Conservation (phyloP, 2,329 filamentous ascomycete species). For the Didymosphaeria variabile region DNA sequence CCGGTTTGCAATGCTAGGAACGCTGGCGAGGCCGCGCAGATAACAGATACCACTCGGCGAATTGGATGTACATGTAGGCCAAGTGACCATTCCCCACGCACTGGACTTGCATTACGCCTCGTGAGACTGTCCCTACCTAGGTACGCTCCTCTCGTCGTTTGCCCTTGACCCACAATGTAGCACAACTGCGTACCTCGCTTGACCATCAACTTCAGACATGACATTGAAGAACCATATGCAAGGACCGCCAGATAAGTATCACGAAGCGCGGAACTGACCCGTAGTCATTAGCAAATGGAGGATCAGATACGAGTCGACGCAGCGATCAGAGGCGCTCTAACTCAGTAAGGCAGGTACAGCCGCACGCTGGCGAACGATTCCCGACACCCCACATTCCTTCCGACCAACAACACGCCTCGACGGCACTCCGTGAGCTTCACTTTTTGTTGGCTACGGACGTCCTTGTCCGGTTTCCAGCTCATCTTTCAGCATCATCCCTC, state of each 20-base stretch:
- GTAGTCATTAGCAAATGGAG: constrained; percentile 5
- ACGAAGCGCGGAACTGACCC: neutral
- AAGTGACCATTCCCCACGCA: constrained; percentile 35
- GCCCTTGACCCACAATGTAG: constrained; percentile 26
- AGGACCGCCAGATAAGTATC: no score
- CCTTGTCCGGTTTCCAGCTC: constrained; percentile 18
- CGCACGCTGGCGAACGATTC: constrained; percentile 29
- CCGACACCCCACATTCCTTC: constrained; percentile 17
- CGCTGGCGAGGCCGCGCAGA: constrained; percentile 36
- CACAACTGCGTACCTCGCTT: neutral
- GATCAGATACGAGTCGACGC: constrained; percentile 3
- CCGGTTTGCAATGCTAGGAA: constrained; percentile 27
- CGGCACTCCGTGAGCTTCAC: constrained; percentile 7
- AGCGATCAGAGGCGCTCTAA: constrained; percentile 22
- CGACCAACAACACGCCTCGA: constrained; percentile 28
- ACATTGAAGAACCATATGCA: no score
- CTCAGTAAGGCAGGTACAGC: constrained; percentile 38
- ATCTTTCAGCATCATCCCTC: neutral
- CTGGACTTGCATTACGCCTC: constrained; percentile 31
- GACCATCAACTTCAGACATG: constrained; percentile 15
- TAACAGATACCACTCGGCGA: constrained; percentile 42
- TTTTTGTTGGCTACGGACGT: constrained; percentile 19
- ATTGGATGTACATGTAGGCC: constrained; percentile 31
- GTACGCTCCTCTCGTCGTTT: constrained; percentile 35
- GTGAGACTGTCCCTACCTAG: constrained; percentile 26